Conservation (phyloP, 2,329 filamentous ascomycete genomes). For the Colletotrichum cereale region DNA sequence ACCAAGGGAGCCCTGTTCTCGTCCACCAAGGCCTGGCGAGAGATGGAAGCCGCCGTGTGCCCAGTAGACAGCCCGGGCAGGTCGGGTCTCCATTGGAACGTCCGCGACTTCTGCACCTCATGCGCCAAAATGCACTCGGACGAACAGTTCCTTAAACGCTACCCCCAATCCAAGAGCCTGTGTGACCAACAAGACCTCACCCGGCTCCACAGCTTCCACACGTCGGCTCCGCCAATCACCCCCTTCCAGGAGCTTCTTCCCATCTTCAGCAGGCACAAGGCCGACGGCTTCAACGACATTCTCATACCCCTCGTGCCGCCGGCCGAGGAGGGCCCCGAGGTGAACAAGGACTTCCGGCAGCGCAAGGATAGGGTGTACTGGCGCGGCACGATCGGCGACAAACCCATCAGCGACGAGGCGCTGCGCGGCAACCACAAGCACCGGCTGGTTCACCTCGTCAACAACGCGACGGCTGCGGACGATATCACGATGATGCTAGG, state of each 20-base stretch:
- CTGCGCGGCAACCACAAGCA: conserved; percentile 77
- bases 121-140: conserved; percentile 75
- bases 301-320: conserved; percentile 72
- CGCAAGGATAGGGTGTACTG: conserved; percentile 79
- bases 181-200: conserved; percentile 84
- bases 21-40: conserved; percentile 51
- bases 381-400: conserved; percentile 77
- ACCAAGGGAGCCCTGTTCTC: conserved; percentile 4
- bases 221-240: conserved; percentile 72
- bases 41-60: conserved; percentile 66
- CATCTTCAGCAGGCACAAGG: conserved; percentile 81
- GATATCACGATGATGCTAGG: conserved; percentile 70
- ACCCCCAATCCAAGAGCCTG: conserved; percentile 73
- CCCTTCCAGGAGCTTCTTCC: conserved; percentile 76
- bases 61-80: conserved; percentile 71
- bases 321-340: conserved; percentile 60
- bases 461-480: conserved; percentile 65
- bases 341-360: conserved; percentile 63
- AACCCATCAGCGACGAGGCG: conserved; percentile 60
- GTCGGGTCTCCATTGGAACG: conserved; percentile 72
- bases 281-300: conserved; percentile 80
- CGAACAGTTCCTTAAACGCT: conserved; percentile 75
- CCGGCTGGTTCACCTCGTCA: conserved; percentile 77
- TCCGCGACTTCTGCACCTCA: conserved; percentile 71
- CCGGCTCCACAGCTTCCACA: conserved; percentile 79